Conservation (phyloP, 768 basidiomycete genomes). For the Lentinula aciculospora region DNA sequence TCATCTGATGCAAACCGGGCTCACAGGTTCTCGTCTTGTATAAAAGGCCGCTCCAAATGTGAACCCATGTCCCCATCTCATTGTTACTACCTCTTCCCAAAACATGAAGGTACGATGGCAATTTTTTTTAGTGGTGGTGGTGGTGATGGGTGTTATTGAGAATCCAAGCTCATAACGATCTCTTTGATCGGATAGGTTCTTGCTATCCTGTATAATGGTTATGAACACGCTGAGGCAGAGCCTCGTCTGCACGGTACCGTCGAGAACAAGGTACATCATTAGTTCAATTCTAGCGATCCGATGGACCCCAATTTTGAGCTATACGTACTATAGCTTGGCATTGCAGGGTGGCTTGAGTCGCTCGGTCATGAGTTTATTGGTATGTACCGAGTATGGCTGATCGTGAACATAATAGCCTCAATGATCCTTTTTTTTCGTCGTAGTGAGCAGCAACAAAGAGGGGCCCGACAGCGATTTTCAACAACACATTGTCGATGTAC, state of each 20-base stretch:
- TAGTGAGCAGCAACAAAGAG: conserved; percentile 60
- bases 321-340: conserved; percentile 57
- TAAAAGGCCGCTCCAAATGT: background rate
- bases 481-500: conserved; percentile 74
- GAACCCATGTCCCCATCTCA: background rate
- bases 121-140: too few relatives aligned
- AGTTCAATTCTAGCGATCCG: background rate
- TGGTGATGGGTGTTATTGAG: background rate
- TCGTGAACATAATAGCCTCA: too few relatives aligned
- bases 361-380: conserved; percentile 75
- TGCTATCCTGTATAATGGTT: conserved; percentile 70
- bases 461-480: conserved; percentile 77
- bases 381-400: conserved; percentile 21
- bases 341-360: conserved; percentile 61
- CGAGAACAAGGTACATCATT: conserved; percentile 64
- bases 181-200: conserved; percentile 41
- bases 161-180: background rate
- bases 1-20: background rate
- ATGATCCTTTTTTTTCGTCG: background rate
- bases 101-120: background rate
- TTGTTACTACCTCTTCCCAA: background rate
- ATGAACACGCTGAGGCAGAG: conserved; percentile 59
- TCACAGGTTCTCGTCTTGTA: background rate
- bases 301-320: conserved; percentile 4
- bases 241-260: conserved; percentile 74